Base-by-base conservation (phyloP, 1,284 basidiomycete genomes). In the Pseudozyma hubeiensis region DNA sequence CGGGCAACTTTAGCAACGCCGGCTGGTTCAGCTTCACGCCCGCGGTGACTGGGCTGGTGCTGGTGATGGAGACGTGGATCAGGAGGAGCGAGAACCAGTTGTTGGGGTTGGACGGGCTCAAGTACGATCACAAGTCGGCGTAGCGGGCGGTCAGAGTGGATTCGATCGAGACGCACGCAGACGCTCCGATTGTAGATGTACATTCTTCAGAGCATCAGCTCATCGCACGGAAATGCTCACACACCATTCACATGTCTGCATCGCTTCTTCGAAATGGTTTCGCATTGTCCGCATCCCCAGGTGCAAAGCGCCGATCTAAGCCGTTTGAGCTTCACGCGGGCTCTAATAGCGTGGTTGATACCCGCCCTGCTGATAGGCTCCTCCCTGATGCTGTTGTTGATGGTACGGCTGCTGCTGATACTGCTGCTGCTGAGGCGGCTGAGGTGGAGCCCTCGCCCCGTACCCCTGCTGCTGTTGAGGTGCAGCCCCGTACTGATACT, bases 71-170 rank as follows among this genome's bases (percentile, higher is more conserved):
- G 48, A 76, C 66, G 14, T 66, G 59, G 65, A 83, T 84, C 30
- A 52, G 64, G 37, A 73, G 73, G 40, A 64, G 64, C 9, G 80
- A 83, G 46, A 75, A 67, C 17, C 66, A 80, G 6, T 43, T 79
- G 41, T 24, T 77, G 37, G 80, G 81, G 7, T 60, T 84, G 16
- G 63, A 68, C 33, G 76, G 74, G 8, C 46, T 82, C 30, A 78
- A 78, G 66, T 84, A 84, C 65, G 64, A 74, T 52, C 81, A 82
- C 61, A 82, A 82, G 53, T 76, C 79, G 19, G 82, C 81, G 1
- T 84, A 52, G 41, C 24, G 24, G 24, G 24, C 24, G 24, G 24
- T 24, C 24, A 24, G 24, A 24, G 24, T 1, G 2, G 24, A 24
- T 24, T 24, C 24, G 24, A 24, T 37, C 35, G 35, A 37, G 14